Base-by-base conservation (phyloP, 2,329 filamentous ascomycete species). In the Corynespora cassiicola region DNA sequence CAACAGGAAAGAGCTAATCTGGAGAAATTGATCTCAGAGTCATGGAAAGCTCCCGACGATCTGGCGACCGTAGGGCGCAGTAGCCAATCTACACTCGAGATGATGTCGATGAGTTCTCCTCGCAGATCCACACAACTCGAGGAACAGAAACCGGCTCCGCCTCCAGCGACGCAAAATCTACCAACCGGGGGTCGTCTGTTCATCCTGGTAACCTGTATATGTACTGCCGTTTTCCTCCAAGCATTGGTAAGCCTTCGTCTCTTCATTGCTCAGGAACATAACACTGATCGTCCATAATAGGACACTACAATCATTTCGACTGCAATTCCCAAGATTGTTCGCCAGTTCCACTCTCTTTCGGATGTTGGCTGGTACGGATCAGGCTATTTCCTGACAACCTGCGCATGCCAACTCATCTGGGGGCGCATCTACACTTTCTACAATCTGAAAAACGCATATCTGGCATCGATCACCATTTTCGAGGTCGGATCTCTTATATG, bases 351-450 rank as follows among this genome's bases (percentile, higher is more conserved):
- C 31, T 47, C 39, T 14, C 36, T 54, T 18, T 37, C 32, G 14
- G 47, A 65, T 29, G 47, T 58, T 18, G 45, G 54, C 29, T 60
- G 64, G 56, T 65, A 56, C 29, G 57, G 36, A 9, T 30, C 22
- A 3, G 50, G 68, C 19, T 42, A 32, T 15, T 37, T 36, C 16
- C 18, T 42, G 9, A 37, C 33, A 3, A 33, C 34, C 10, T 37
- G 39, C 15, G 39, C 33, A 12, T 42, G 75, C 36, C 74, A 76
- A 35, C 65, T 72, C 3, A 62, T 69, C 1, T 69, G 68, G 47
- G 75, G 75, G 2, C 69, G 71, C 30, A 52, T 68, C 5, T 77
- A 74, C 56, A 75, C 68, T 19, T 75, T 68, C 52, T 71, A 68
- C 44, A 52, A 61, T 5, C 56, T 65, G 7, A 72, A 72, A 50